A percentile compares a stretch with the other conserved stretches of the same genome.
Conservation (phyloP, 345 rosid genomes). For the Dimocarpus longan region DNA sequence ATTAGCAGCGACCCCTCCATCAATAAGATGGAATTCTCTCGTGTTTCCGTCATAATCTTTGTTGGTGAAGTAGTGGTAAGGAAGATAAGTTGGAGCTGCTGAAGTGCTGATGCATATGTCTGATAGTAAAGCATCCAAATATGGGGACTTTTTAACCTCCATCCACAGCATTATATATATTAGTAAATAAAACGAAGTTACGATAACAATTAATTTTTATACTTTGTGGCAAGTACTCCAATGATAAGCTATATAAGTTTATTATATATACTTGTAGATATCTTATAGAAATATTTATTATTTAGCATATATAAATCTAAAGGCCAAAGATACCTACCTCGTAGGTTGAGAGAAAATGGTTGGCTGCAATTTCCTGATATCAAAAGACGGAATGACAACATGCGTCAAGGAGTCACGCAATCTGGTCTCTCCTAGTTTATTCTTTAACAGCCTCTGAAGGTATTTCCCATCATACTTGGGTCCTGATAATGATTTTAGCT, state of each 20-base stretch:
- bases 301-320: neutral
- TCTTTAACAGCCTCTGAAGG: conserved; percentile 34
- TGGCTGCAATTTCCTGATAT: conserved; percentile 56
- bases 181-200: too few species aligned
- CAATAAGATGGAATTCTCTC: too few species aligned
- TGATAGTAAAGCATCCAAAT: conserved; percentile 41
- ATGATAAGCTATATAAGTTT: too few species aligned
- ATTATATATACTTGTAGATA: too few species aligned
- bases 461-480: conserved; percentile 55
- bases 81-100: conserved; percentile 38
- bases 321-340: conserved; percentile 29
- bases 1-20: too few species aligned
- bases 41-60: too few species aligned
- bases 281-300: neutral
- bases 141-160: conserved; percentile 26
- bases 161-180: neutral
- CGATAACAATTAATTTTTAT: neutral
- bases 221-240: too few species aligned
- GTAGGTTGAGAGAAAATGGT: conserved; percentile 46
- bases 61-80: too few species aligned
- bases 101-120: conserved; percentile 38
- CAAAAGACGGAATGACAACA: conserved; percentile 56
- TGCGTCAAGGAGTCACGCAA: conserved; percentile 43
- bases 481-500: conserved; percentile 39
- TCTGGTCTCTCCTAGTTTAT: conserved; percentile 37